Base-by-base conservation (phyloP, 1,139 yeast species). In the Suzukiozyma palmioleophila region DNA sequence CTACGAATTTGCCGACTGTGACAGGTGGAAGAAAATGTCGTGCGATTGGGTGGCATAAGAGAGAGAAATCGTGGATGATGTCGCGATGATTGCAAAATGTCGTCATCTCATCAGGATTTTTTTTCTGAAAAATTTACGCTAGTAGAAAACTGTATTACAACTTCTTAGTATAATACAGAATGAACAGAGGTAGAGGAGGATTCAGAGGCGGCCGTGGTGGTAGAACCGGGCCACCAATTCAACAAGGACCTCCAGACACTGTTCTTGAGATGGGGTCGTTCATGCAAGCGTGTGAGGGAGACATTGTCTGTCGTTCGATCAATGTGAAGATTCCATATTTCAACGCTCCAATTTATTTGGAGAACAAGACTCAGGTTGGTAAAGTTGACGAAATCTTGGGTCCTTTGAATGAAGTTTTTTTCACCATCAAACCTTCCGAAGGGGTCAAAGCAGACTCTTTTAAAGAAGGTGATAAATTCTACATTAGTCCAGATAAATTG, bases 331-430 rank as follows among this genome's bases (percentile, higher is more conserved):
- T 94, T 51, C 99, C 99, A 54, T 94, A 92, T 66, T 94, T 94
- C 78, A 94, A 94, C 69, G 99, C 99, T 24, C 98, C 98, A 60
- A 90, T 94, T 59, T 94, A 84, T 64, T 78, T 92, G 53, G 97
- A 92, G 64, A 92, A 92, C 75, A 84, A 84, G 75, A 85, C 96
- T 25, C 94, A 86, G 59, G 82, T 94, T 40, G 99, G 99, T 55
- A 94, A 94, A 67, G 96, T 94, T 43, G 99, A 94, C 62, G 99
- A 94, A 73, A 92, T 94, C 50, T 75, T 94, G 54, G 99, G 99
- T 39, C 97, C 98, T 40, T 71, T 94, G 61, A 92, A 92, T 62
- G 98, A 94, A 66, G 97, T 92, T 14, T 90, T 77, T 62, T 94
- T 94, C 78, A 94, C 98, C 37, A 81, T 94, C 53, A 92, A 94